Evolutionary conservation across 331 rosid genomes (phyloP).

Genomic region (Rosa hybrid): DNA sequence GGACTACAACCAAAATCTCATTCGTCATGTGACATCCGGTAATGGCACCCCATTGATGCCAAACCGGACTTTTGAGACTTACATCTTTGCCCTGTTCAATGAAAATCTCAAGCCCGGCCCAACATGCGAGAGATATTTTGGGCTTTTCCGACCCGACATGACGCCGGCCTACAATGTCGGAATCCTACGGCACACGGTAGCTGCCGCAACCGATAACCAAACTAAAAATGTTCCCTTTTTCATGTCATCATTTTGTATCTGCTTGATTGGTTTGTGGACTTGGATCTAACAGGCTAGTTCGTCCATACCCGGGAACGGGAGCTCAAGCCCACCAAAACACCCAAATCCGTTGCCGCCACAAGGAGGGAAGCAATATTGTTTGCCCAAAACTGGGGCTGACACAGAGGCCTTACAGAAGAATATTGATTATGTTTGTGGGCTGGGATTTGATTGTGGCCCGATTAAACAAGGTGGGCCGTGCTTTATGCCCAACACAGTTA

Average conservation of each 20-base stretch:
- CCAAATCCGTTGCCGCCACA: neutral
- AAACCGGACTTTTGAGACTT: constrained; percentile 62
- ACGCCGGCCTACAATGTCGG: constrained; percentile 44
- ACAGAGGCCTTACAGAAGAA: constrained; percentile 34
- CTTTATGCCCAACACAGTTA: constrained; percentile 40
- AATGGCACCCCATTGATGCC: constrained; percentile 75
- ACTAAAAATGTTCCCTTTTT: constrained; percentile 14
- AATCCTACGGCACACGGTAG: constrained; percentile 47
- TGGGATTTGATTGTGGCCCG: constrained; percentile 49
- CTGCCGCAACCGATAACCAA: constrained; percentile 25
- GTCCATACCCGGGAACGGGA: neutral
- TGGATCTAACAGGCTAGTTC: constrained; percentile 47
- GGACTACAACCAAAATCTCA: constrained; percentile 56
- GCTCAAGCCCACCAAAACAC: neutral
- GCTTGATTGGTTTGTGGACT: constrained; percentile 46
- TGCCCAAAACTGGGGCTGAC: constrained; percentile 40
- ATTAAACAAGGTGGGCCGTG: constrained; percentile 45
- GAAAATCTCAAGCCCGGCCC: constrained; percentile 77
- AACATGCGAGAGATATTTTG: constrained; percentile 58
- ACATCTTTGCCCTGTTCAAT: constrained; percentile 58
- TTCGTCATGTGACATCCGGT: constrained; percentile 56
- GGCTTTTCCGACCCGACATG: constrained; percentile 55
- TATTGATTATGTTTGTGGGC: constrained; percentile 44
- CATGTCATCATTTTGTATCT: constrained; percentile 18
- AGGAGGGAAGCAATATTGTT: constrained; percentile 25